phyloP scores from a whole-genome alignment of 306 rosid species.

The Heteromeles arbutifolia region DNA sequence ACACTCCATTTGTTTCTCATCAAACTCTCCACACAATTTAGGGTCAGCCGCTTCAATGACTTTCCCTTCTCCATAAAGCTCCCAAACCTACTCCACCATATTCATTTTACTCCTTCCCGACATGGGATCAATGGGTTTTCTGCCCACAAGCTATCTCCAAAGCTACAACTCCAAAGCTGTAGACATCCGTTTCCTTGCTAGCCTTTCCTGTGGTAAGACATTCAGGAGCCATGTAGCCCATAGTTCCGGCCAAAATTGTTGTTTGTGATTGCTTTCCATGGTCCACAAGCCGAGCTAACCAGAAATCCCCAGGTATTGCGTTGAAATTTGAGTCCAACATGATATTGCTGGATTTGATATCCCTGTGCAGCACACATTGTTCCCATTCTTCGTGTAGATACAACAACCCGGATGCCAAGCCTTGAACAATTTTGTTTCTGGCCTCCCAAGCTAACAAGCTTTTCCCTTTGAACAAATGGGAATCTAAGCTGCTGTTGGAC shows the following conservation, averaged over 20 bases:
- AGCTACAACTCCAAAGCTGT: constrained; percentile 24
- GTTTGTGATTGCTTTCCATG: constrained; percentile 15
- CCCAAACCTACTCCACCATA: too few species aligned
- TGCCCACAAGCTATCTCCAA: too few species aligned
- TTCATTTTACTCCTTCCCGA: too few species aligned
- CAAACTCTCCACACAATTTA: too few species aligned
- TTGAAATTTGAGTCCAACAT: neutral
- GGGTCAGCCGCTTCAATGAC: too few species aligned
- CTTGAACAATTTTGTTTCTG: neutral
- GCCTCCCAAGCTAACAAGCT: neutral
- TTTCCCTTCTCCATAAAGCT: too few species aligned
- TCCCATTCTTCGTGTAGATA: neutral
- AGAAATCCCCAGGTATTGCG: constrained; percentile 29
- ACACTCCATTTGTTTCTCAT: too few species aligned
- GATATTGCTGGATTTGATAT: neutral
- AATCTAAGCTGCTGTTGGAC: neutral
- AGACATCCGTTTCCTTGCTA: constrained; percentile 23
- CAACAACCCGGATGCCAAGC: constrained; percentile 1
- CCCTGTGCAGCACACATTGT: neutral
- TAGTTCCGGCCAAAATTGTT: constrained; percentile 8
- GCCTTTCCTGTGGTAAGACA: constrained; percentile 19
- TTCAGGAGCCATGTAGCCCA: constrained; percentile 36
- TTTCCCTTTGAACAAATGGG: neutral
- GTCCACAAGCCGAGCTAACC: constrained; percentile 25
- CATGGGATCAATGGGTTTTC: too few species aligned